phyloP scores from a whole-genome alignment of 1,284 basidiomycete species.

The Sutorius eximius region DNA sequence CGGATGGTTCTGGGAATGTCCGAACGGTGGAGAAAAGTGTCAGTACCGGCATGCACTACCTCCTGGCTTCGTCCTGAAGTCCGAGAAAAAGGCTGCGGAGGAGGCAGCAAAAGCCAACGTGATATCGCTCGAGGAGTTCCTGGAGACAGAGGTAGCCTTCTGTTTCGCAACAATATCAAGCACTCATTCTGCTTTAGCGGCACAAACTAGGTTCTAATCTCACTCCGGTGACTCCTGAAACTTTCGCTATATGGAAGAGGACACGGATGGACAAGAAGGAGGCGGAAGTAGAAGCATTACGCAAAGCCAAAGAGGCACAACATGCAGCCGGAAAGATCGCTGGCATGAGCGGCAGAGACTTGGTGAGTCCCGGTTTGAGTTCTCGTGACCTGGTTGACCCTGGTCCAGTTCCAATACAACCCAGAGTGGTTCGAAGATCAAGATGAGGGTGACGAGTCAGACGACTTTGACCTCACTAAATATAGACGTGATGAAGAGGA shows the following conservation, averaged over 20 bases:
- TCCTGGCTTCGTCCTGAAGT: slow-evolving; percentile 93
- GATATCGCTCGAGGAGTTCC: slow-evolving; percentile 95
- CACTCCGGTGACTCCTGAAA: slow-evolving; percentile 94
- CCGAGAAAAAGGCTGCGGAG: slow-evolving; percentile 83
- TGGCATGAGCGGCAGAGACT: slow-evolving; percentile 94
- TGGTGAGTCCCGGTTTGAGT: slow-evolving; percentile 53
- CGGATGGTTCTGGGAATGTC: slow-evolving; percentile 95
- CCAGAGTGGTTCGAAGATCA: slow-evolving; percentile 92
- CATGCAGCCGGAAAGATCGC: slow-evolving; percentile 87
- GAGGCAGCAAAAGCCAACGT: slow-evolving; percentile 86
- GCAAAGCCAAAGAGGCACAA: slow-evolving; percentile 85
- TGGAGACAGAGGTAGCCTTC: slow-evolving; percentile 86
- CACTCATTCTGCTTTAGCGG: slow-evolving; percentile 51
- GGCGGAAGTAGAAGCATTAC: slow-evolving; percentile 78
- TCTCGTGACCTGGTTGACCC: slow-evolving; percentile 7
- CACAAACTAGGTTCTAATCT: slow-evolving; percentile 92
- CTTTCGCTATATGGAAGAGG: slow-evolving; percentile 95
- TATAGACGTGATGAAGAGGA: slow-evolving; percentile 34
- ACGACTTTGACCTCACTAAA: slow-evolving; percentile 37
- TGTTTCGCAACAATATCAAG: neutral
- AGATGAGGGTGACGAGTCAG: slow-evolving; percentile 69
- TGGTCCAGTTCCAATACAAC: slow-evolving; percentile 85
- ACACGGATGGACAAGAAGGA: slow-evolving; percentile 90
- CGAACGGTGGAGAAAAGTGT: slow-evolving; percentile 79
- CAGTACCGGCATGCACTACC: slow-evolving; percentile 96